Evolutionary conservation across 2,329 filamentous ascomycete species (phyloP).

Genomic region (Fusarium pininemorale): DNA sequence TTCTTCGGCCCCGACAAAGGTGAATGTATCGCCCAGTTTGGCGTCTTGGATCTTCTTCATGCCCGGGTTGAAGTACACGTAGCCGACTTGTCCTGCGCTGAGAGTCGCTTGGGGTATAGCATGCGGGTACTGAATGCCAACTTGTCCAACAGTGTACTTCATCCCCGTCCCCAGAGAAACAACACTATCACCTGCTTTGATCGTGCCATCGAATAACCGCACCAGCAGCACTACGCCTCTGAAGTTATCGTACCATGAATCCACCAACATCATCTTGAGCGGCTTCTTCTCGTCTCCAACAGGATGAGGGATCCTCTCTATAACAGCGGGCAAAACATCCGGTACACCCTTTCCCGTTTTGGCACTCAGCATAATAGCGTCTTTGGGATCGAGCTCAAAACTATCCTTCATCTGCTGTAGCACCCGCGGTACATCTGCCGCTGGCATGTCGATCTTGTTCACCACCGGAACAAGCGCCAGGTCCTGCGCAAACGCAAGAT

Average conservation of each 20-base stretch:
- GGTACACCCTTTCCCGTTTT: conserved; percentile 93
- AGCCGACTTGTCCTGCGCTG: conserved; percentile 93
- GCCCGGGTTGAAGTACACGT: conserved; percentile 96
- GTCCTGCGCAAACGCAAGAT: conserved; percentile 93
- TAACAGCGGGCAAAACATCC: conserved; percentile 82
- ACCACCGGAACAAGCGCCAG: conserved; percentile 88
- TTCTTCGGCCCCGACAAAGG: conserved; percentile 79
- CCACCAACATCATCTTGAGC: conserved; percentile 86
- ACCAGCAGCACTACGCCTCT: conserved; percentile 93
- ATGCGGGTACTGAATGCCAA: conserved; percentile 94
- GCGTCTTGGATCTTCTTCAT: conserved; percentile 98
- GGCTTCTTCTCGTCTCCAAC: conserved; percentile 77
- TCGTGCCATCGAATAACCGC: conserved; percentile 86
- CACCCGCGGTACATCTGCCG: conserved; percentile 86
- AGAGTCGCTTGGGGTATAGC: conserved; percentile 83
- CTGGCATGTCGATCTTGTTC: conserved; percentile 95
- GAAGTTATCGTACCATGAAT: conserved; percentile 98
- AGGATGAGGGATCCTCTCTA: conserved; percentile 85
- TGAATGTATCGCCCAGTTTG: conserved; percentile 95
- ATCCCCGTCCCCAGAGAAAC: conserved; percentile 86
- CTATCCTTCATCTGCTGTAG: conserved; percentile 85
- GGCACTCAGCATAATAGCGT: conserved; percentile 79
- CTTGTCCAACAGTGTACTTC: conserved; percentile 93
- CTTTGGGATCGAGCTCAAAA: conserved; percentile 85
- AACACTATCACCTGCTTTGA: conserved; percentile 86